Conservation (phyloP, 2,329 filamentous ascomycete genomes). For the Beauveria australis region DNA sequence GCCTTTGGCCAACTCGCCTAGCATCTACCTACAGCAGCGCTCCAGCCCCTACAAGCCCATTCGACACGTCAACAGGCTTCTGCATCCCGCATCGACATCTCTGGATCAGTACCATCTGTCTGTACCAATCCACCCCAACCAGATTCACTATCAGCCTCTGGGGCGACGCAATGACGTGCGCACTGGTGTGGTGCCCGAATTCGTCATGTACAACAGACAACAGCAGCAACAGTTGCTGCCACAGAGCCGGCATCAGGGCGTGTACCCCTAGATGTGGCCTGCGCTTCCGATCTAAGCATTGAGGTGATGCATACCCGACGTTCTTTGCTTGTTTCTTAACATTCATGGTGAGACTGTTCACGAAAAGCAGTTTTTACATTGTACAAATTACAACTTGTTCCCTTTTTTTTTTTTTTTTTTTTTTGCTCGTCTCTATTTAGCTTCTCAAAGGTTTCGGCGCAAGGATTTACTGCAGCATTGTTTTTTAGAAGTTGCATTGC, state of each 20-base stretch:
- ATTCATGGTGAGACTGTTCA: neutral
- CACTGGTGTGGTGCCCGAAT: slow-evolving; percentile 63
- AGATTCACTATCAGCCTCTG: slow-evolving; percentile 78
- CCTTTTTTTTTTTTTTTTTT: neutral
- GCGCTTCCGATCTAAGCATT: neutral
- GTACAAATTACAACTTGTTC: slow-evolving; percentile 1
- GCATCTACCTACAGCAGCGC: slow-evolving; percentile 77
- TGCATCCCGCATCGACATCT: slow-evolving; percentile 74
- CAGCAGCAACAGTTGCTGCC: slow-evolving; percentile 15
- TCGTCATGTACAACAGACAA: slow-evolving; percentile 29
- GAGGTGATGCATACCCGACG: neutral
- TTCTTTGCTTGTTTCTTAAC: neutral
- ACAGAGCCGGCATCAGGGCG: slow-evolving; percentile 12
- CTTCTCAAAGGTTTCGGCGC: neutral
- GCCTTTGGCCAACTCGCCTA: slow-evolving; percentile 73
- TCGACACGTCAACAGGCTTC: slow-evolving; percentile 79
- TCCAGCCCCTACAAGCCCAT: slow-evolving; percentile 90
- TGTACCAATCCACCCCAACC: slow-evolving; percentile 50
- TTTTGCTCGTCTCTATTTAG: neutral
- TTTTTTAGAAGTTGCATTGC: slow-evolving; percentile 12
- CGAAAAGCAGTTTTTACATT: neutral
- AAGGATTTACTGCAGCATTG: neutral
- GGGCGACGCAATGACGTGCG: slow-evolving; percentile 61
- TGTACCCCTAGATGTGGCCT: slow-evolving; percentile 6
- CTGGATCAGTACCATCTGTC: slow-evolving; percentile 64